Evolutionary conservation across 371 early-diverging fungal genomes (phyloP).

Genomic region (Capniomyces stellatus): DNA sequence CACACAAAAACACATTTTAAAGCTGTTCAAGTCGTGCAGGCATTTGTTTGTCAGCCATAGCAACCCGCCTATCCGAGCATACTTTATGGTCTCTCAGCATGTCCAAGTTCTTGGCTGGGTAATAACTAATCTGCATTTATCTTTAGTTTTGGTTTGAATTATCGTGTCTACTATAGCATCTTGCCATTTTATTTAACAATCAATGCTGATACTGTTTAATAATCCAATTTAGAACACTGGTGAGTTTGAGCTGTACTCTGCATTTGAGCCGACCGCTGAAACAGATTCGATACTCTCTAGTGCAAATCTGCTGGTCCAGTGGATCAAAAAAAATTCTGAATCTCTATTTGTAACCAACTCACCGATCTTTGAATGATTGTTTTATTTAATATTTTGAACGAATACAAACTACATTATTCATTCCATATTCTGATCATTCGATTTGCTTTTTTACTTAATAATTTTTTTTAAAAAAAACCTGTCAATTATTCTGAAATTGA

Average conservation of each 20-base stretch:
- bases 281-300: conserved; percentile 15
- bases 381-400: no score
- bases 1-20: no score
- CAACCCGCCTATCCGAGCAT: conserved; percentile 21
- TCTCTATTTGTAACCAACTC: conserved; percentile 22
- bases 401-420: no score
- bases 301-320: conserved; percentile 18
- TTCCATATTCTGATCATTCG: no score
- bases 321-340: conserved; percentile 20
- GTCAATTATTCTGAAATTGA: no score
- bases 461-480: no score
- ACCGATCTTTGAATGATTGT: conserved; percentile 16
- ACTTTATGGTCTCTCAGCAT: conserved; percentile 10
- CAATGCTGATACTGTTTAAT: conserved; percentile 13
- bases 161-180: conserved; percentile 14
- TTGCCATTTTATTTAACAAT: conserved; percentile 5
- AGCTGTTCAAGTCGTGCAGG: no score
- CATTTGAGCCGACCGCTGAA: conserved; percentile 11
- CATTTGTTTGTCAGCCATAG: no score
- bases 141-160: conserved; percentile 11
- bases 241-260: conserved; percentile 20
- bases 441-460: no score
- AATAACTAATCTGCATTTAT: conserved; percentile 16
- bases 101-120: conserved; percentile 11
- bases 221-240: conserved; percentile 7